These are phyloP conservation scores for Fusarium hostae DNA, from an alignment of 2,329 filamentous ascomycete species.

Conservation along the genomic window DNA sequence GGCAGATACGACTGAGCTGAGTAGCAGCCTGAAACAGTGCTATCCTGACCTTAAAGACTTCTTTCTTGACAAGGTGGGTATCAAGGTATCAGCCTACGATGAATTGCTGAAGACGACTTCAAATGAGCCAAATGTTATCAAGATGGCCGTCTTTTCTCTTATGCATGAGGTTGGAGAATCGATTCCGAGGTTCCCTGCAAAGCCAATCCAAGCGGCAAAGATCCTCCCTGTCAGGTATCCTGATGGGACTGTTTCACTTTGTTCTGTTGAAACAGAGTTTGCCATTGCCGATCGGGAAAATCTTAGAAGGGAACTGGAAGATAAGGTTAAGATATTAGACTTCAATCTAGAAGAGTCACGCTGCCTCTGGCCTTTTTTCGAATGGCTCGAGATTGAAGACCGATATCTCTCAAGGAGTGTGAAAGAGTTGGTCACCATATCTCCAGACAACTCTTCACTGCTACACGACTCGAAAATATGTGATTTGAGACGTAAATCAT, in stretches of 20 bases:
- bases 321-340: slow-evolving; percentile 5
- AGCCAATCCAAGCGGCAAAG: slow-evolving; percentile 18
- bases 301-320: background rate
- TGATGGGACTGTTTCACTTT: background rate
- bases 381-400: slow-evolving; percentile 13
- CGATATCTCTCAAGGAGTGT: slow-evolving; percentile 19
- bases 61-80: slow-evolving; percentile 14
- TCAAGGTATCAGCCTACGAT: slow-evolving; percentile 14
- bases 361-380: slow-evolving; percentile 5
- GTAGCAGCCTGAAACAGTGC: background rate
- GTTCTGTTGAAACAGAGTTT: background rate
- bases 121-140: background rate
- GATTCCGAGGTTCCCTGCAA: background rate
- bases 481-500: too few relatives aligned
- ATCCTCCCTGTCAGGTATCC: slow-evolving; percentile 18
- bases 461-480: too few relatives aligned
- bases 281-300: slow-evolving; percentile 19
- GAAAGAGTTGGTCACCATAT: background rate
- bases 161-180: background rate
- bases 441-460: background rate
- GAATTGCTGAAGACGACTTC: background rate
- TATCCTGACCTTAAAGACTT: slow-evolving; percentile 6
- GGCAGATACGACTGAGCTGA: background rate
- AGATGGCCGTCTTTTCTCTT: background rate
- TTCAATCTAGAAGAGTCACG: slow-evolving; percentile 4